These are phyloP conservation scores for Lanmaoa rubissima DNA, from an alignment of 768 basidiomycete genomes.

Conservation along the genomic window DNA sequence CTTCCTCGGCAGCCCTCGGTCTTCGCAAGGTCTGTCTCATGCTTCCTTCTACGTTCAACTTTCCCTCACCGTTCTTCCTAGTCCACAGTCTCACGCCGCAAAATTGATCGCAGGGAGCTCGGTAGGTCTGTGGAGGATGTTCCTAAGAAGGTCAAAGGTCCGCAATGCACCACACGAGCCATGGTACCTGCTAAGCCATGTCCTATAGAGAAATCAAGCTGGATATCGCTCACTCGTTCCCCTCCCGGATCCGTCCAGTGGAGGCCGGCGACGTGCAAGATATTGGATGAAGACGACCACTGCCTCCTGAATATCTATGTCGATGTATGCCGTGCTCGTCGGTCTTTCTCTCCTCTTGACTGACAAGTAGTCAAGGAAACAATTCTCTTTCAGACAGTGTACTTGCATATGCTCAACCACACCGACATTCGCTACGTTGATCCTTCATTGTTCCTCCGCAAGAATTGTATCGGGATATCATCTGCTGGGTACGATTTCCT, in stretches of 20 bases:
- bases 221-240: slow-evolving; percentile 59
- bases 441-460: slow-evolving; percentile 71
- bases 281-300: slow-evolving; percentile 63
- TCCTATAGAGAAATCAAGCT: slow-evolving; percentile 64
- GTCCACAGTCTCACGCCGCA: slow-evolving; percentile 51
- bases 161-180: slow-evolving; percentile 5
- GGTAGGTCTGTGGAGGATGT: slow-evolving; percentile 42
- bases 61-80: slow-evolving; percentile 24
- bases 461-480: slow-evolving; percentile 72
- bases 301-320: slow-evolving; percentile 73
- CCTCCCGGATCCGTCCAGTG: slow-evolving; percentile 58
- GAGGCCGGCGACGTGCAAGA: slow-evolving; percentile 69
- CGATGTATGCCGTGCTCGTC: slow-evolving; percentile 49
- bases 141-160: slow-evolving; percentile 61
- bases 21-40: slow-evolving; percentile 54
- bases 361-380: slow-evolving; percentile 50
- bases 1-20: slow-evolving; percentile 45
- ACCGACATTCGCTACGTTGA: slow-evolving; percentile 81
- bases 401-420: slow-evolving; percentile 69
- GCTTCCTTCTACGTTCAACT: background rate
- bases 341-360: background rate
- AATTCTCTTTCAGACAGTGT: slow-evolving; percentile 69
- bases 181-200: background rate
- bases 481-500: slow-evolving; percentile 48
- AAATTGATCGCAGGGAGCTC: slow-evolving; percentile 49